Evolutionary conservation across 177 flowering plant genomes (phyloP).

Genomic region (Vitis hybrid): DNA sequence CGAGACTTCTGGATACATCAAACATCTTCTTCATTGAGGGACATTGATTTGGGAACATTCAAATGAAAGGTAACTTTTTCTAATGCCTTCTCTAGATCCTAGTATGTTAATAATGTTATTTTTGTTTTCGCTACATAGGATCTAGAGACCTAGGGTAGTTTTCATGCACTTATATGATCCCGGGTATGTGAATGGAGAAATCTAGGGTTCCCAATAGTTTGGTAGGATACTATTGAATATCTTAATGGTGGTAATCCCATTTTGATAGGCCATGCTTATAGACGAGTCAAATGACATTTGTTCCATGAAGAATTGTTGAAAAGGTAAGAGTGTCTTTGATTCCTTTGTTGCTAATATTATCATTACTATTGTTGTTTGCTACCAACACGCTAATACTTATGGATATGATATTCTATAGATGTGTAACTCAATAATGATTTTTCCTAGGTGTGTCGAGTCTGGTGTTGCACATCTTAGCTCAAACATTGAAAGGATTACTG

Average conservation of each 20-base stretch:
- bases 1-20: no score
- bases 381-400: neutral
- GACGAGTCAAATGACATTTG: slow-evolving; percentile 84
- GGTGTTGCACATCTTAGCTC: slow-evolving; percentile 88
- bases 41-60: no score
- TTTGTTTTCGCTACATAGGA: no score
- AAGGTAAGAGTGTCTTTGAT: slow-evolving; percentile 39
- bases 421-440: slow-evolving; percentile 37
- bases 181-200: no score
- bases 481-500: slow-evolving; percentile 55
- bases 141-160: no score
- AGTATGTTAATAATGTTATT: no score
- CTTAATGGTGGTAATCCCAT: slow-evolving; percentile 77
- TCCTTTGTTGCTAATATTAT: neutral
- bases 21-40: no score
- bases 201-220: no score
- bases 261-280: slow-evolving; percentile 85
- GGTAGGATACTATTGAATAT: slow-evolving; percentile 71
- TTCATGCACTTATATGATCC: no score
- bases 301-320: slow-evolving; percentile 84
- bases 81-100: no score
- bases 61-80: no score
- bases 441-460: slow-evolving; percentile 89
- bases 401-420: slow-evolving; percentile 12
- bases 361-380: neutral